Percentiles rank a stretch among this genome's conserved stretches.
Evolutionary conservation across 2,329 filamentous ascomycete species (phyloP).

Genomic region (Cytospora schulzeri): DNA sequence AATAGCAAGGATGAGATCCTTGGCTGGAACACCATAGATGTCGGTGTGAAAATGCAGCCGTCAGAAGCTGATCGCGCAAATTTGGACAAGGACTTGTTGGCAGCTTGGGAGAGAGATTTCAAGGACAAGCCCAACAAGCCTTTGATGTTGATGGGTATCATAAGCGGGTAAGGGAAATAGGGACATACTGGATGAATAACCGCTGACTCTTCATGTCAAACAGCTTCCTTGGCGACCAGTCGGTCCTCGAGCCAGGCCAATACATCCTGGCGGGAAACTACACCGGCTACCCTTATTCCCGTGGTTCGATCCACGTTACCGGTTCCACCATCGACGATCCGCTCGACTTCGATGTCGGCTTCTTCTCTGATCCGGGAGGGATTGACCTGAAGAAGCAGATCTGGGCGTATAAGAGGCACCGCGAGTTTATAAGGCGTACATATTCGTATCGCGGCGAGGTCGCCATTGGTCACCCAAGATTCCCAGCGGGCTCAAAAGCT

Average conservation of each 20-base stretch:
- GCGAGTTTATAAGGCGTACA: constrained; percentile 61
- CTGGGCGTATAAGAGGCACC: constrained; percentile 65
- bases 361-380: constrained; percentile 51
- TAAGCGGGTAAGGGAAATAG: constrained; percentile 29
- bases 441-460: constrained; percentile 52
- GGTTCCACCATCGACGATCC: constrained; percentile 44
- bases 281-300: constrained; percentile 61
- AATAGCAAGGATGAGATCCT: constrained; percentile 40
- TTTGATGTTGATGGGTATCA: constrained; percentile 31
- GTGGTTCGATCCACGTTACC: constrained; percentile 61
- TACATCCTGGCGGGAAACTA: constrained; percentile 44
- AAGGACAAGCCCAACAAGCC: constrained; percentile 33
- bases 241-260: constrained; percentile 30
- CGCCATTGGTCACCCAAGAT: constrained; percentile 46
- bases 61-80: constrained; percentile 52
- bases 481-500: constrained; percentile 45
- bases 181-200: neutral
- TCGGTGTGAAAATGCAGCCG: constrained; percentile 55
- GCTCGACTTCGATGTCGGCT: constrained; percentile 60
- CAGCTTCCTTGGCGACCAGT: constrained; percentile 39
- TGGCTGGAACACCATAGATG: constrained; percentile 58
- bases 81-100: constrained; percentile 52
- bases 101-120: constrained; percentile 56
- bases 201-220: too few relatives aligned
- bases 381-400: constrained; percentile 60